A percentile compares a stretch with the other conserved stretches of the same genome.
Evolutionary conservation across 257 asterid species (phyloP).

Genomic region (Rubia yunnanensis): DNA sequence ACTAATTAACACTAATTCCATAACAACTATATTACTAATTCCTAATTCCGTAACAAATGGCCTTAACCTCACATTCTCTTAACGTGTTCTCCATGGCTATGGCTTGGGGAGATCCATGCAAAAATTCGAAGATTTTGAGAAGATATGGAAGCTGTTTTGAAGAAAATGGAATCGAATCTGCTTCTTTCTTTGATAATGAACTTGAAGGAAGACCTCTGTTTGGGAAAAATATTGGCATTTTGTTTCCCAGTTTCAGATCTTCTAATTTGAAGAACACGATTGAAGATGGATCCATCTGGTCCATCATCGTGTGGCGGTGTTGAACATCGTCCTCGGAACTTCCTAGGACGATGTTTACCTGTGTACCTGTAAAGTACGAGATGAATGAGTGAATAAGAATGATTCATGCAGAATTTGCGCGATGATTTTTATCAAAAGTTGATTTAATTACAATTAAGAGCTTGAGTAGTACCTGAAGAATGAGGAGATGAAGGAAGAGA

Average conservation of each 20-base stretch:
- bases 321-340: conserved; percentile 2
- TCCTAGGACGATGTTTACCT: conserved; percentile 14
- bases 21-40: no score
- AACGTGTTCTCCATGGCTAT: conserved; percentile 58
- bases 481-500: conserved; percentile 28
- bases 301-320: conserved; percentile 21
- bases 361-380: conserved; percentile 20
- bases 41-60: no score
- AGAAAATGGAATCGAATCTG: conserved; percentile 58
- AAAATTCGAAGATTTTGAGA: conserved; percentile 40
- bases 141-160: conserved; percentile 31
- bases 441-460: no score
- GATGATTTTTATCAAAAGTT: no score
- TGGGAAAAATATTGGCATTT: conserved; percentile 50
- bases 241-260: conserved; percentile 42
- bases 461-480: conserved; percentile 30
- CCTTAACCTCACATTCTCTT: conserved; percentile 42
- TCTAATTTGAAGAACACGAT: conserved; percentile 53
- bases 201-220: conserved; percentile 23
- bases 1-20: no score
- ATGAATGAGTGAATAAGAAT: no score
- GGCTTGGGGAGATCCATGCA: conserved; percentile 57
- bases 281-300: conserved; percentile 48
- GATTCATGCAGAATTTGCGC: no score
- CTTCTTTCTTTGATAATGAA: conserved; percentile 40